These are phyloP conservation scores for Dunaliella sp. DNA, from an alignment of 139 green algal genomes.

Conservation along the genomic window DNA sequence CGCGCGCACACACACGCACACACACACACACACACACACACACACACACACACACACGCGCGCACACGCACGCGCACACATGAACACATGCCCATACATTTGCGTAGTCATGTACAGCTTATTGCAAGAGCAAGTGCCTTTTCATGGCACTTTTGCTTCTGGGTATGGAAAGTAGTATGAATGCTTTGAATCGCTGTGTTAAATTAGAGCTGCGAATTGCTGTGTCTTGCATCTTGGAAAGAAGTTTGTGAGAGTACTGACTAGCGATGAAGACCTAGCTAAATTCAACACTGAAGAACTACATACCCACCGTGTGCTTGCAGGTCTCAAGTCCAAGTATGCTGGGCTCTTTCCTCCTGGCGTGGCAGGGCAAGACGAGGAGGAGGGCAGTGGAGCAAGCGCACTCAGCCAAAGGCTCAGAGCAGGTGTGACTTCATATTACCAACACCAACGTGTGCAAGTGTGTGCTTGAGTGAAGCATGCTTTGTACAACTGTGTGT, in stretches of 20 bases:
- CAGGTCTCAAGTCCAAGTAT: not conserved
- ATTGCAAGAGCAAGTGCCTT: not conserved
- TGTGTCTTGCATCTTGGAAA: not conserved
- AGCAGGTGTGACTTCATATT: too few relatives aligned
- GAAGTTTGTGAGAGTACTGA: not conserved
- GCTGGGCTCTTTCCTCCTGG: not conserved
- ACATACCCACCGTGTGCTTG: not conserved
- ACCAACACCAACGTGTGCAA: too few relatives aligned
- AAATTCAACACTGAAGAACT: not conserved
- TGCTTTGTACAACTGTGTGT: too few relatives aligned
- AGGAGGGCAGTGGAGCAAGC: not conserved
- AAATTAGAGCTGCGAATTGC: not conserved
- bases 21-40: constrained; percentile 13
- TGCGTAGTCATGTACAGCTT: not conserved
- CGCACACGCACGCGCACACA: not conserved
- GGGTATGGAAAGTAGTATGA: not conserved
- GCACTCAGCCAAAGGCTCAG: too few relatives aligned
- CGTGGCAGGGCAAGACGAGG: not conserved
- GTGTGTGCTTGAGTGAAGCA: too few relatives aligned
- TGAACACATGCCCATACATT: not conserved
- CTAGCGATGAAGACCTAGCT: not conserved
- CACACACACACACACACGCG: constrained; percentile 11
- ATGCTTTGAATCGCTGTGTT: not conserved
- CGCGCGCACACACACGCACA: constrained; percentile 5
- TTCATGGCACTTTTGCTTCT: too few relatives aligned